These are phyloP conservation scores for Geum urbanum DNA, from an alignment of 306 rosid genomes.

Conservation along the genomic window DNA sequence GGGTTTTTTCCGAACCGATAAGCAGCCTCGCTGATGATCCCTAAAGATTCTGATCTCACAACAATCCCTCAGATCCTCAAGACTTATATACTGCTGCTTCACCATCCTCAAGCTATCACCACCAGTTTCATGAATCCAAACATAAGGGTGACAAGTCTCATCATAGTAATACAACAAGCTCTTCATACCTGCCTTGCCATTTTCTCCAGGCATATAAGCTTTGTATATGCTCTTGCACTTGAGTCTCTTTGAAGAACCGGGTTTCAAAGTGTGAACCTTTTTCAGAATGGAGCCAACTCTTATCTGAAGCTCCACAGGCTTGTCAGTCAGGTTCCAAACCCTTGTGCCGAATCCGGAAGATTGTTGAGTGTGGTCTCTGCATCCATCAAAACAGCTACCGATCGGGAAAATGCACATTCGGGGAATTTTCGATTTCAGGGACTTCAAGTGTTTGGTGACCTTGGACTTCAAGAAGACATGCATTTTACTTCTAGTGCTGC, in stretches of 20 bases:
- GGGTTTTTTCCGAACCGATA: conserved; percentile 71
- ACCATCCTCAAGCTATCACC: conserved; percentile 75
- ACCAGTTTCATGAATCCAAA: conserved; percentile 80
- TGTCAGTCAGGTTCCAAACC: conserved; percentile 86
- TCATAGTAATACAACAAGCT: conserved; percentile 77
- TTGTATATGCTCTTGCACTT: conserved; percentile 81
- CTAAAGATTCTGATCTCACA: conserved; percentile 85
- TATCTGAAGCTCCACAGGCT: conserved; percentile 85
- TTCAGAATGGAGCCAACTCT: conserved; percentile 90
- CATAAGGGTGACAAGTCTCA: conserved; percentile 83
- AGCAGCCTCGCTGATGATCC: conserved; percentile 83
- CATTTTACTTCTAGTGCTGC: conserved; percentile 20
- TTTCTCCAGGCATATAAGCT: conserved; percentile 63
- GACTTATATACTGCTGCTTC: conserved; percentile 86
- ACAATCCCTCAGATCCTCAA: conserved; percentile 73
- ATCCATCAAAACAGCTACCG: conserved; percentile 77
- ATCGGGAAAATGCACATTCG: conserved; percentile 39
- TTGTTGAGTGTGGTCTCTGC: conserved; percentile 57
- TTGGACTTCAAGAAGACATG: conserved; percentile 28
- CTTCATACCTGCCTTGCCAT: conserved; percentile 49
- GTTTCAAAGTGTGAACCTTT: conserved; percentile 71
- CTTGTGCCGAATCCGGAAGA: conserved; percentile 73
- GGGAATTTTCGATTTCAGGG: conserved; percentile 37
- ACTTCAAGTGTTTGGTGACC: conserved; percentile 26
- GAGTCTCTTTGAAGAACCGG: conserved; percentile 80